Evolutionary conservation across 768 basidiomycete species (phyloP), one percentile per base, ranked within the genome.

Genomic region (Mycena olivaceomarginata): DNA sequence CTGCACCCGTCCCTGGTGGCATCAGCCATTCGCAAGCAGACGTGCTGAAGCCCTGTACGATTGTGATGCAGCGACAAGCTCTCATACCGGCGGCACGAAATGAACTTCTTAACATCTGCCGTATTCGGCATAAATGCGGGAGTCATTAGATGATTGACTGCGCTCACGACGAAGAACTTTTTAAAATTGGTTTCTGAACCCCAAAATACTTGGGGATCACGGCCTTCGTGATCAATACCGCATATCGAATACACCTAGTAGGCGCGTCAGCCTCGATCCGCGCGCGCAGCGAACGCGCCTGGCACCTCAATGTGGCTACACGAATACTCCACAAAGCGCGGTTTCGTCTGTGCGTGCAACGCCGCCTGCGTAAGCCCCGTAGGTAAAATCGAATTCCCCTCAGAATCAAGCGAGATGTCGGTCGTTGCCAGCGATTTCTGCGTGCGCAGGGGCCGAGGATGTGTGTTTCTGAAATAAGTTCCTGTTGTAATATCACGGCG

Each of bases 161-260:
- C 5, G 84, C 91, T 79, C 81, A 97, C 96, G 87, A 48, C 85
- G 81, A 73, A 92, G 86, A 20, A 96, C 84, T 10, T 92, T 69
- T 91, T 88, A 60, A 92, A 89, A 81, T 99, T 99, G 53, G 77
- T 83, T 46, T 87, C 82, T 25, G 90, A 93, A 13, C 97, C 97
- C 96, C 97, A 98, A 75, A 98, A 91, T 16, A 88, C 86, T 41
- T 90, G 2, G 96, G 96, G 69, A 98, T 93, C 18, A 97, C 92
- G 10, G 88, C 81, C 75, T 92, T 91, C 0, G 95, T 94, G 48
- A 94, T 87, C 4, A 92, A 82, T 5, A 87, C 85, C 12, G 92
- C 91, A 85, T 93, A 98, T 31, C 92, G 89, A n/a, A 80, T 89
- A 93, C 39, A 98, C 95, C 95, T 97, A 72, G n/a, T n/a, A 8